A percentile compares a stretch with the other conserved stretches of the same genome.
Evolutionary conservation across 1,284 basidiomycete species (phyloP).

Genomic region (Papiliotrema nemorosa): DNA sequence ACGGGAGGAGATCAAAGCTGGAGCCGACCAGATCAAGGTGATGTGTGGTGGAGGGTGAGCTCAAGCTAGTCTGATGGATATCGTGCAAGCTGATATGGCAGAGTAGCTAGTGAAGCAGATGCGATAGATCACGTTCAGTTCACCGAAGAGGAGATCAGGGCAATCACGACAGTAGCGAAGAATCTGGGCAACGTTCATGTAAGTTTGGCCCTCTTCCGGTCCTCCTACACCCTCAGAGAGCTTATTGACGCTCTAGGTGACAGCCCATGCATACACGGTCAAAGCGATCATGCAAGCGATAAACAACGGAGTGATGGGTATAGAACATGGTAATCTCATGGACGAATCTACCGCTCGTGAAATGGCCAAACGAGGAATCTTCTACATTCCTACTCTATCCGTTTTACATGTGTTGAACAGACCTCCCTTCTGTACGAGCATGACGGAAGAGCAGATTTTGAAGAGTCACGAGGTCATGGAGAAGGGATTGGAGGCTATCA

Average conservation of each 20-base stretch:
- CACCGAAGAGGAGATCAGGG: constrained; percentile 52
- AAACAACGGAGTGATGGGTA: constrained; percentile 42
- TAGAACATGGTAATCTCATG: constrained; percentile 53
- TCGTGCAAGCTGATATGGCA: constrained; percentile 53
- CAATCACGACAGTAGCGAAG: constrained; percentile 51
- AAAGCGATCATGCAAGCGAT: constrained; percentile 29
- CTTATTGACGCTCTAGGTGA: constrained; percentile 17
- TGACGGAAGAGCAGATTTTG: constrained; percentile 19
- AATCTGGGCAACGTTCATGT: constrained; percentile 46
- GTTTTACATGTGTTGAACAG: constrained; percentile 43
- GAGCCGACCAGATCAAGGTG: constrained; percentile 52
- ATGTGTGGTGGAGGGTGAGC: too few relatives aligned
- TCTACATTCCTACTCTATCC: constrained; percentile 53
- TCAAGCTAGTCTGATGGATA: too few relatives aligned
- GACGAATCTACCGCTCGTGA: constrained; percentile 31
- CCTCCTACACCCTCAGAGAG: constrained; percentile 8
- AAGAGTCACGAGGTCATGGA: constrained; percentile 23
- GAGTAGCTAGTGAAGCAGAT: constrained; percentile 53
- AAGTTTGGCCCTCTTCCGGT: not conserved
- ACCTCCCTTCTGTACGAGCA: constrained; percentile 23
- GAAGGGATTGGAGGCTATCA: constrained; percentile 21
- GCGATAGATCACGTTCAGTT: constrained; percentile 54
- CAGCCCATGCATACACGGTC: constrained; percentile 31
- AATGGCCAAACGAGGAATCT: constrained; percentile 50
- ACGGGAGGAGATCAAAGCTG: constrained; percentile 51